phyloP scores from a whole-genome alignment of 2,329 filamentous ascomycete species.

The Alternaria angustiovoidea region DNA sequence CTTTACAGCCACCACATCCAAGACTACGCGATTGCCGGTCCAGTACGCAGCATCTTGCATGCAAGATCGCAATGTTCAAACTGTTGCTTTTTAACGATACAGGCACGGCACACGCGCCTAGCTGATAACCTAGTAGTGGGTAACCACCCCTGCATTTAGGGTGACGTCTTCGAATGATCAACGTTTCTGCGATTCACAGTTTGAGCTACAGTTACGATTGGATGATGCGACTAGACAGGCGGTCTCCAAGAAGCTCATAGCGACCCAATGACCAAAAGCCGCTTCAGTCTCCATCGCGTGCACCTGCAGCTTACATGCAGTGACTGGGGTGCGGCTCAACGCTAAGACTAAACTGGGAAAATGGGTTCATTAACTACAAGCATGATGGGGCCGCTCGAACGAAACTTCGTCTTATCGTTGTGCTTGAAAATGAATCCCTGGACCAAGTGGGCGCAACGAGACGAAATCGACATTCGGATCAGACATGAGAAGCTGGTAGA shows the following conservation, averaged over 20 bases:
- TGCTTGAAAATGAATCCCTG: not conserved
- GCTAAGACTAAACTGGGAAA: slow-evolving; percentile 25
- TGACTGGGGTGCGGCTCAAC: slow-evolving; percentile 9
- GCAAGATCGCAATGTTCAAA: not conserved
- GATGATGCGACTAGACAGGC: slow-evolving; percentile 4
- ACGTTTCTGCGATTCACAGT: not conserved
- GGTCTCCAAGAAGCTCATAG: slow-evolving; percentile 5
- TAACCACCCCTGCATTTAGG: not conserved
- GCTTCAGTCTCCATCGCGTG: slow-evolving; percentile 10
- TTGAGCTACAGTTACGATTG: slow-evolving; percentile 16
- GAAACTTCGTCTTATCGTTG: slow-evolving; percentile 4
- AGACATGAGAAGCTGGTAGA: not conserved
- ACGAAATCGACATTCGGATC: not conserved
- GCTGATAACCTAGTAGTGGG: not conserved
- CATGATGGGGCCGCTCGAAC: slow-evolving; percentile 7
- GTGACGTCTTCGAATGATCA: slow-evolving; percentile 1
- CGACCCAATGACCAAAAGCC: slow-evolving; percentile 19
- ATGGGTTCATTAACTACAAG: slow-evolving; percentile 23
- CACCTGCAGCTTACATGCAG: slow-evolving; percentile 26
- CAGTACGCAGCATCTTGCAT: slow-evolving; percentile 2
- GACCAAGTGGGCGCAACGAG: not conserved
- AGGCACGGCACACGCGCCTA: not conserved
- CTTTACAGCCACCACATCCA: not conserved
- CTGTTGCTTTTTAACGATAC: not conserved
- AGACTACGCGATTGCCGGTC: slow-evolving; percentile 7